Evolutionary conservation across 805 yeast species (phyloP).

Genomic region (Zygosaccharomyces rouxii): DNA sequence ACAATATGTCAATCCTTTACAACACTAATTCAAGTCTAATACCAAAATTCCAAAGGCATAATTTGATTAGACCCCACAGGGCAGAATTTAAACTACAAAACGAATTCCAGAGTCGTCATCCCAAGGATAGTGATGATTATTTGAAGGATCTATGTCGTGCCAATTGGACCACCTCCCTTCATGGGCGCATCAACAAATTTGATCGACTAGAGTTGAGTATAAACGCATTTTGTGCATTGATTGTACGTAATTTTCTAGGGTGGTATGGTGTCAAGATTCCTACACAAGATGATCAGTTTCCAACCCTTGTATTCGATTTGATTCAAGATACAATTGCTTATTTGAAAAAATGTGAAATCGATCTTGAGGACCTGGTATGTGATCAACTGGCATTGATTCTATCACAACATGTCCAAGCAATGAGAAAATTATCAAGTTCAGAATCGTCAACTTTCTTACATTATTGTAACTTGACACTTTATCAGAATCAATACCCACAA

Average conservation of each 20-base stretch:
- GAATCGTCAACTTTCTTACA: constrained; percentile 2
- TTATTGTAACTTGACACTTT: constrained; percentile 15
- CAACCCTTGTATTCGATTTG: constrained; percentile 16
- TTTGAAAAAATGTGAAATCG: constrained; percentile 6
- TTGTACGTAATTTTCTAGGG: constrained; percentile 27
- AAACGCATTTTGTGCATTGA: constrained; percentile 25
- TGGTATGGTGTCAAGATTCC: constrained; percentile 35
- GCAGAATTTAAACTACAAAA: constrained; percentile 7
- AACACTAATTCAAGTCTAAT: constrained; percentile 31
- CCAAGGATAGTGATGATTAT: constrained; percentile 25
- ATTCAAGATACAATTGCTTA: constrained; percentile 12
- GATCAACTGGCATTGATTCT: constrained; percentile 30
- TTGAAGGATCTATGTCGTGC: constrained; percentile 27
- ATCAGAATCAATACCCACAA: constrained; percentile 18
- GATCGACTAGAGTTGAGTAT: constrained; percentile 17
- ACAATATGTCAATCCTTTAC: constrained; percentile 21
- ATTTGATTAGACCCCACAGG: constrained; percentile 8
- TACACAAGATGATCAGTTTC: constrained; percentile 23
- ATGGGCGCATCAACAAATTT: constrained; percentile 12
- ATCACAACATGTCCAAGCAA: constrained; percentile 17
- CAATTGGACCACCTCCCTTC: constrained; percentile 22
- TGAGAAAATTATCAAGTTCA: constrained; percentile 4
- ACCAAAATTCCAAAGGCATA: constrained; percentile 27
- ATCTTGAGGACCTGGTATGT: constrained; percentile 17
- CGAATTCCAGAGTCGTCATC: constrained; percentile 18